phyloP scores from a whole-genome alignment of 2,329 filamentous ascomycete genomes.

The Helicocarpus griseus region DNA sequence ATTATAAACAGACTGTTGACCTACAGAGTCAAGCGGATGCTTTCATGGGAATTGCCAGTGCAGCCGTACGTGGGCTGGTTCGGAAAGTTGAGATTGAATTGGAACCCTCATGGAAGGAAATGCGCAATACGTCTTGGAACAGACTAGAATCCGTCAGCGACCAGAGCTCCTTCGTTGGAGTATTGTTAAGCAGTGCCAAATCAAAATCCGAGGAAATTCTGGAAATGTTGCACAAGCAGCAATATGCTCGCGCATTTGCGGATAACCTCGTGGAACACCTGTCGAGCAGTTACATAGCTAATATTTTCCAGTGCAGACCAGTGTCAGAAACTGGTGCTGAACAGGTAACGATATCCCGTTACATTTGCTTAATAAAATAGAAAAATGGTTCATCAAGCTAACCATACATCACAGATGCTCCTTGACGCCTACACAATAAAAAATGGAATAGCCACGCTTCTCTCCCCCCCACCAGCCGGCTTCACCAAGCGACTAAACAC shows the following conservation, averaged over 20 bases:
- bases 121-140: constrained; percentile 93
- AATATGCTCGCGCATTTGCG: constrained; percentile 89
- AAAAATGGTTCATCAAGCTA: constrained; percentile 14
- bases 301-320: constrained; percentile 79
- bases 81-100: constrained; percentile 72
- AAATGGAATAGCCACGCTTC: constrained; percentile 38
- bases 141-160: constrained; percentile 89
- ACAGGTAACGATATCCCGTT: constrained; percentile 49
- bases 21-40: constrained; percentile 87
- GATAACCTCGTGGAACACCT: constrained; percentile 91
- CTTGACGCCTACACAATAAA: constrained; percentile 74
- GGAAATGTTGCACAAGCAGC: constrained; percentile 70
- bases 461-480: constrained; percentile 49
- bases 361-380: background rate
- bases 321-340: constrained; percentile 92
- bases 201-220: constrained; percentile 65
- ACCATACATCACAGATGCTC: constrained; percentile 58
- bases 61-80: constrained; percentile 74
- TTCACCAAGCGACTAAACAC: constrained; percentile 81
- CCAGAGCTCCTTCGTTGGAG: constrained; percentile 82
- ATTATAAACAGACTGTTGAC: constrained; percentile 67
- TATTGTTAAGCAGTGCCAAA: constrained; percentile 66
- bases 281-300: constrained; percentile 67
- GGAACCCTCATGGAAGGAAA: constrained; percentile 87
- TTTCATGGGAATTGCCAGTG: constrained; percentile 89